Percentiles rank a stretch among this genome's conserved stretches.
phyloP scores from a whole-genome alignment of 192 early-diverging fungal genomes.

The Coemansia sp. region DNA sequence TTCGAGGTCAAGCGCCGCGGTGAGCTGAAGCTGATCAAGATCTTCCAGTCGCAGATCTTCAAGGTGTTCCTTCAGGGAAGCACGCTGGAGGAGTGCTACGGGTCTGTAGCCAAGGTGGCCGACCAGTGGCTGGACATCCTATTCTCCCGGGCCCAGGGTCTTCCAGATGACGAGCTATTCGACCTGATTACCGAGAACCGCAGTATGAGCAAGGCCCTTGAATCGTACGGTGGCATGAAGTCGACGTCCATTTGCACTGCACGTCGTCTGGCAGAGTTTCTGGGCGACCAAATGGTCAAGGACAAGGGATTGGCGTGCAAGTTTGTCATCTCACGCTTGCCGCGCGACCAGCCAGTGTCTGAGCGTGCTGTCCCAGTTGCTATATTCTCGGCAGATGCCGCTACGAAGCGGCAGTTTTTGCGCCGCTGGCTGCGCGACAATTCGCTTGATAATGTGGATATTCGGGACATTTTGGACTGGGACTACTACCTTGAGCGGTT shows the following conservation, averaged over 20 bases:
- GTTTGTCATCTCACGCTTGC: conserved; percentile 89
- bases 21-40: conserved; percentile 97
- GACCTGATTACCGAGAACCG: conserved; percentile 97
- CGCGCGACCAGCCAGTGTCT: conserved; percentile 78
- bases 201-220: conserved; percentile 92
- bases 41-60: conserved; percentile 95
- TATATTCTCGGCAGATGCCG: conserved; percentile 85
- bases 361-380: conserved; percentile 94
- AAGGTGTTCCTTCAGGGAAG: conserved; percentile 86
- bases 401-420: conserved; percentile 75
- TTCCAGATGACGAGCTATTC: conserved; percentile 87
- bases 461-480: conserved; percentile 95
- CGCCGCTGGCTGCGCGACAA: conserved; percentile 91
- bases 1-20: conserved; percentile 99
- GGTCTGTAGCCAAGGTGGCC: conserved; percentile 81
- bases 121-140: conserved; percentile 96
- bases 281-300: conserved; percentile 98
- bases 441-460: conserved; percentile 73
- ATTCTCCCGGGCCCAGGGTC: conserved; percentile 74
- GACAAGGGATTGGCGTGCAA: conserved; percentile 95
- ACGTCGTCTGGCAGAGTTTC: conserved; percentile 89
- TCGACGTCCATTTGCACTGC: conserved; percentile 95
- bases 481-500: conserved; percentile 96
- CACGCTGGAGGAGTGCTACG: conserved; percentile 86
- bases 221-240: conserved; percentile 92